Evolutionary conservation across 2,329 filamentous ascomycete species (phyloP).

Genomic region (Colletotrichum sp.): DNA sequence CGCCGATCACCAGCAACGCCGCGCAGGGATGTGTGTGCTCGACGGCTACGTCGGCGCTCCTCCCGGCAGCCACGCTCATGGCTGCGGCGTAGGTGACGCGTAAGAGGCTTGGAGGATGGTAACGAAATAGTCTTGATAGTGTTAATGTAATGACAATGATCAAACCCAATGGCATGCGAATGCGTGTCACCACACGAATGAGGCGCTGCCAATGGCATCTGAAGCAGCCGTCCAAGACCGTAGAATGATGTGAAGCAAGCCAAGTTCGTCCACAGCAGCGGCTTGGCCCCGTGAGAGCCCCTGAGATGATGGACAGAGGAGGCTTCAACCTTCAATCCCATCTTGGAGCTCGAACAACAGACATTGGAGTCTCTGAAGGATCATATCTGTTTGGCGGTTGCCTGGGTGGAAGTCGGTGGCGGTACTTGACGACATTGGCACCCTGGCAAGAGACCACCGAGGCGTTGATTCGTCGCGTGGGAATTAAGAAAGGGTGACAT

Average conservation of each 20-base stretch:
- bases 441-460: not conserved
- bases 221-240: not conserved
- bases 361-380: not conserved
- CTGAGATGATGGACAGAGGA: not conserved
- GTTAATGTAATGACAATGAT: constrained; percentile 8
- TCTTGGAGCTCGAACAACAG: not conserved
- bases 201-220: not conserved
- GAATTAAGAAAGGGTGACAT: not conserved
- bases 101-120: not conserved
- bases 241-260: not conserved
- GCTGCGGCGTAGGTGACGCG: constrained; percentile 22
- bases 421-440: not conserved
- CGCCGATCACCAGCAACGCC: constrained; percentile 48
- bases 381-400: not conserved
- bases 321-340: not conserved
- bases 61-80: constrained; percentile 12
- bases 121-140: not conserved
- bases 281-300: not conserved
- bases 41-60: constrained; percentile 21
- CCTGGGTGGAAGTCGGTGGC: not conserved
- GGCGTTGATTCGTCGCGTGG: not conserved
- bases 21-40: constrained; percentile 48
- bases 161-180: not conserved
- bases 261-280: not conserved
- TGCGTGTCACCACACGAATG: not conserved